Base-by-base conservation (phyloP, 345 rosid species). In the Aquilaria yunnanensis region DNA sequence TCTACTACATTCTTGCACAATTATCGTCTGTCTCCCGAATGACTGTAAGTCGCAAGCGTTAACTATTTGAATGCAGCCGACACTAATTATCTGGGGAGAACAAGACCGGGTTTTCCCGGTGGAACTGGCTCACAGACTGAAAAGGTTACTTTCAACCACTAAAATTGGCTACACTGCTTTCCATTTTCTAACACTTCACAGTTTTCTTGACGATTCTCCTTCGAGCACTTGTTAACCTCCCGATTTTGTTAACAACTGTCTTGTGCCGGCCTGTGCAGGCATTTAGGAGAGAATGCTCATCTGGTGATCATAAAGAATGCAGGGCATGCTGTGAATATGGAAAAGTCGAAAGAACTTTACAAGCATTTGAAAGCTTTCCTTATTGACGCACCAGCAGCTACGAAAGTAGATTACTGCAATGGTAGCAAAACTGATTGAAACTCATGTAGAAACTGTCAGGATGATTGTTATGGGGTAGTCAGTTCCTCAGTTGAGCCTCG, bases 21-120 rank as follows among this genome's bases (percentile, higher is more conserved):
- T 23, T 32, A 10, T 57, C 23, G 49, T 47, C 34, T 46, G 2
- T 33, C 5, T 57, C 47, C 23, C n/a, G 30, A 23, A 41, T 60
- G 68, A 31, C 16, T 50, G 16, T 23, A 70, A 8, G 23, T 34
- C 13, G 32, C 4, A 10, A 10, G 67, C 49, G 48, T 61, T 5
- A 4, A 3, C 52, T 47, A 60, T 48, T 31, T 51, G 57, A 37
- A 41, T 77, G 80, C 81, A 89, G 96, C 83, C 89, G 2, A 80
- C 87, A 31, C 76, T 83, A 51, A 62, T 90, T 52, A 77, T 93
- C 32, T 90, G 97, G 97, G 92, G 97, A 70, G 92, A 88, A 67
- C 74, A 83, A 45, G 98, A 93, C 73, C 81, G 72, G 65, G 76
- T 93, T 10, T 93, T 90, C 67, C 98, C 96, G 1, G 58, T 81